phyloP scores from a whole-genome alignment of 352 stramenopile species.

The Phytophthora fragariae region DNA sequence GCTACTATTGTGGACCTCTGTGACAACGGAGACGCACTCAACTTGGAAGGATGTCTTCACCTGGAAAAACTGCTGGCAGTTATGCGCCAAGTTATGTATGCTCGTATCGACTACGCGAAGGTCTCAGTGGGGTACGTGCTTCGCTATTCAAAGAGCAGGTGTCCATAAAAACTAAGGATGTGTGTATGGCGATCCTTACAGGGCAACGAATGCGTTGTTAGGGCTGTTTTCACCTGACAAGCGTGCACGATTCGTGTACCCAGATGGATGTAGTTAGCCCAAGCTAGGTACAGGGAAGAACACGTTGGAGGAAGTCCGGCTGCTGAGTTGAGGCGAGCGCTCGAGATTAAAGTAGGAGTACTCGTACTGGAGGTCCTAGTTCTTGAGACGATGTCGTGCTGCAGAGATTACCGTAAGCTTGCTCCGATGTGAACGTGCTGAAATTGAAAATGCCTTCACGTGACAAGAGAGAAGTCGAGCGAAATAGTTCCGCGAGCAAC shows the following conservation, averaged over 20 bases:
- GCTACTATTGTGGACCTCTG: slow-evolving; percentile 12
- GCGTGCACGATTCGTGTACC: slow-evolving; percentile 14
- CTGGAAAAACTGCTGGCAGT: slow-evolving; percentile 28
- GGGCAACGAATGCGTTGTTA: slow-evolving; percentile 15
- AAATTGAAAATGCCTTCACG: slow-evolving; percentile 14
- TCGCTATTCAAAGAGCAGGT: background rate
- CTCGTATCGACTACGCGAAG: slow-evolving; percentile 21
- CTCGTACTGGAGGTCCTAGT: slow-evolving; percentile 25
- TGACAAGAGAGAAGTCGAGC: background rate
- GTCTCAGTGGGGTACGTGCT: slow-evolving; percentile 23
- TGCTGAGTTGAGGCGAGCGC: slow-evolving; percentile 12
- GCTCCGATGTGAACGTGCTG: slow-evolving; percentile 14
- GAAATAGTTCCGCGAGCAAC: background rate
- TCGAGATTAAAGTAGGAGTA: slow-evolving; percentile 22
- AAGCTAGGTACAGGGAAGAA: slow-evolving; percentile 15
- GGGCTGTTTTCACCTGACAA: slow-evolving; percentile 21
- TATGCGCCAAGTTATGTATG: slow-evolving; percentile 27
- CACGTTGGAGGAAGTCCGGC: slow-evolving; percentile 4
- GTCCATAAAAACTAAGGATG: slow-evolving; percentile 3
- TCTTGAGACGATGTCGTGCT: slow-evolving; percentile 33
- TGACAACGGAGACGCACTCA: slow-evolving; percentile 22
- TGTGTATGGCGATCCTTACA: background rate
- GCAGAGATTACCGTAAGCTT: slow-evolving; percentile 26
- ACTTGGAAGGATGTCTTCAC: slow-evolving; percentile 25
- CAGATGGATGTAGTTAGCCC: slow-evolving; percentile 1